Conservation (phyloP, 2,329 filamentous ascomycete genomes). For the Zymoseptoria pseudotritici region DNA sequence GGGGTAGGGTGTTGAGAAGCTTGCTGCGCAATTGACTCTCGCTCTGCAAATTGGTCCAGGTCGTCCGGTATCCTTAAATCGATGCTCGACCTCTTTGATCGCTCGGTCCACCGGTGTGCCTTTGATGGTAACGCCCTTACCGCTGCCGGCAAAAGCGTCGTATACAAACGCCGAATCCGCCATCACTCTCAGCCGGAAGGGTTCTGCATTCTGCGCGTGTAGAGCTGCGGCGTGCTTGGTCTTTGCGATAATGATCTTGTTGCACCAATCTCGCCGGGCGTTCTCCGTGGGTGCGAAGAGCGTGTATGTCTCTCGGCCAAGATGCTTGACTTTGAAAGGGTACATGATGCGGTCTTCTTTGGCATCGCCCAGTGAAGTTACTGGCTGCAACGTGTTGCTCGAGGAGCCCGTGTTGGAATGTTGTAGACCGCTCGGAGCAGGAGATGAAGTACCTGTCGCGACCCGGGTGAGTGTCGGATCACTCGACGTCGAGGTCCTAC, state of each 20-base stretch:
- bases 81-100: conserved; percentile 77
- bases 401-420: conserved; percentile 64
- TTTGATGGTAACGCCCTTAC: conserved; percentile 68
- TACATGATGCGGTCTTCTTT: conserved; percentile 76
- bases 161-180: conserved; percentile 88
- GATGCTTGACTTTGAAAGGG: conserved; percentile 91
- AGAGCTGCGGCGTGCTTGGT: conserved; percentile 84
- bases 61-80: conserved; percentile 57
- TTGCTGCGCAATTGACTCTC: conserved; percentile 84
- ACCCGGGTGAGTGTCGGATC: conserved; percentile 44
- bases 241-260: conserved; percentile 90
- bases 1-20: conserved; percentile 66
- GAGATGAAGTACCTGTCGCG: conserved; percentile 30
- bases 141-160: conserved; percentile 50
- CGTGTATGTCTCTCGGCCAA: conserved; percentile 88
- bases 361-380: conserved; percentile 46
- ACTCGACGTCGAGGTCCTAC: conserved; percentile 19
- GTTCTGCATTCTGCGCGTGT: conserved; percentile 88
- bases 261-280: conserved; percentile 80
- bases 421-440: conserved; percentile 48
- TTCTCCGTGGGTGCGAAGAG: conserved; percentile 73
- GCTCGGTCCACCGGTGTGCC: conserved; percentile 88
- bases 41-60: conserved; percentile 76
- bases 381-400: conserved; percentile 35
- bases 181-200: conserved; percentile 84